Percentiles rank a stretch among this genome's conserved stretches.
phyloP scores from a whole-genome alignment of 1,284 basidiomycete genomes.

The Cutaneotrichosporon daszewskae region DNA sequence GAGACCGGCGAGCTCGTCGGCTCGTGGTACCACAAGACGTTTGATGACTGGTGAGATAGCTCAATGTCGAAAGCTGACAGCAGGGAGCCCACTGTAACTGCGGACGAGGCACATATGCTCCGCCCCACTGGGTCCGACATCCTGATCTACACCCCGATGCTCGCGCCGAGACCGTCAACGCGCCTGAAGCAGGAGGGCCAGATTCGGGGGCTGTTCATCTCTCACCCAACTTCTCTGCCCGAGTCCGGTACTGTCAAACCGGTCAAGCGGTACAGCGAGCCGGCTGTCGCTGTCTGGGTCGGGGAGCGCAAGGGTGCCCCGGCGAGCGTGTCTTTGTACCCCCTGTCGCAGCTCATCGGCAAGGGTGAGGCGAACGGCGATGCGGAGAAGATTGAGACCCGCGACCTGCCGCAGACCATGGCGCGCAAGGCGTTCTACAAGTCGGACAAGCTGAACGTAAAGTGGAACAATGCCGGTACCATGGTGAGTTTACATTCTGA shows the following conservation, averaged over 20 bases:
- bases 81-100: slow-evolving; percentile 80
- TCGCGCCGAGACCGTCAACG: slow-evolving; percentile 28
- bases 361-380: slow-evolving; percentile 30
- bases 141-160: slow-evolving; percentile 62
- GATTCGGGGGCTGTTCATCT: slow-evolving; percentile 43
- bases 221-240: slow-evolving; percentile 28
- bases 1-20: slow-evolving; percentile 39
- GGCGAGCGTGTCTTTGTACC: slow-evolving; percentile 79
- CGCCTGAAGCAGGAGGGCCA: slow-evolving; percentile 41
- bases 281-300: slow-evolving; percentile 73
- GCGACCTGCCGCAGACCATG: slow-evolving; percentile 41
- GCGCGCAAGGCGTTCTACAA: slow-evolving; percentile 90
- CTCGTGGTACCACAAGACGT: slow-evolving; percentile 44
- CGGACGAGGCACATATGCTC: slow-evolving; percentile 81
- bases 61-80: background rate
- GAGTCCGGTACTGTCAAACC: slow-evolving; percentile 31
- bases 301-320: slow-evolving; percentile 97
- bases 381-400: slow-evolving; percentile 58
- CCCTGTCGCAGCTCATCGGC: slow-evolving; percentile 58
- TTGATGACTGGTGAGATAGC: slow-evolving; percentile 40
- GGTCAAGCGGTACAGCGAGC: slow-evolving; percentile 27
- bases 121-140: slow-evolving; percentile 62
- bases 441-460: slow-evolving; percentile 87
- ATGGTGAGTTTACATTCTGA: slow-evolving; percentile 36
- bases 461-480: slow-evolving; percentile 88